These are phyloP conservation scores for Talaromyces pinophilus DNA, from an alignment of 2,329 filamentous ascomycete species.

Conservation along the genomic window DNA sequence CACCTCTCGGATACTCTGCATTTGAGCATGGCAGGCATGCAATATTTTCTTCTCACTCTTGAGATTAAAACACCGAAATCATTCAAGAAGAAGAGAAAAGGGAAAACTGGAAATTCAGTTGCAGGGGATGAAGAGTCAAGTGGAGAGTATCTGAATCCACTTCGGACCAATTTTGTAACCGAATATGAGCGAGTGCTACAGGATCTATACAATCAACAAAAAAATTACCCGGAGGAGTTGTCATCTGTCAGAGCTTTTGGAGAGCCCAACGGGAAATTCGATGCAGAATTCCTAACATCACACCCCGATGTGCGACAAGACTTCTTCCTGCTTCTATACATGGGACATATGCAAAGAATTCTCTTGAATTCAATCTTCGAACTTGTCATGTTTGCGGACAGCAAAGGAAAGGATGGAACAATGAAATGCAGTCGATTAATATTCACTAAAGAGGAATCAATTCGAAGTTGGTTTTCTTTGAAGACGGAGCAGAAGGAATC, in stretches of 20 bases:
- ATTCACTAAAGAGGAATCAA: neutral
- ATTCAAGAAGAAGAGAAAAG: neutral
- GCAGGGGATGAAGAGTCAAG: neutral
- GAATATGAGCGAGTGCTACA: neutral
- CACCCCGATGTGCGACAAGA: neutral
- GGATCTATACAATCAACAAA: neutral
- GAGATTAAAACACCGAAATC: neutral
- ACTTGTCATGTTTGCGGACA: neutral
- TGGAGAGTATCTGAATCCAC: neutral
- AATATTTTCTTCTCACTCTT: neutral
- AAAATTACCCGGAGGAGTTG: neutral
- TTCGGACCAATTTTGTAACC: neutral
- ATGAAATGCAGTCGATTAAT: neutral
- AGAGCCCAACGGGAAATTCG: neutral
- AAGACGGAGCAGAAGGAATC: slow-evolving; percentile 50
- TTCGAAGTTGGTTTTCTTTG: slow-evolving; percentile 7
- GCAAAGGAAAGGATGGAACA: slow-evolving; percentile 13
- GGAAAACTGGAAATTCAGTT: neutral
- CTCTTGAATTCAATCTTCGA: neutral
- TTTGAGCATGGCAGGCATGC: neutral
- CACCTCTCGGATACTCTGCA: neutral
- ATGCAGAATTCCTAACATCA: slow-evolving; percentile 1
- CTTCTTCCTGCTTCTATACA: slow-evolving; percentile 10
- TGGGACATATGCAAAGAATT: slow-evolving; percentile 5
- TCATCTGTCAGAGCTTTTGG: neutral